phyloP scores from a whole-genome alignment of 2,329 filamentous ascomycete species.

The Pyricularia grisea region DNA sequence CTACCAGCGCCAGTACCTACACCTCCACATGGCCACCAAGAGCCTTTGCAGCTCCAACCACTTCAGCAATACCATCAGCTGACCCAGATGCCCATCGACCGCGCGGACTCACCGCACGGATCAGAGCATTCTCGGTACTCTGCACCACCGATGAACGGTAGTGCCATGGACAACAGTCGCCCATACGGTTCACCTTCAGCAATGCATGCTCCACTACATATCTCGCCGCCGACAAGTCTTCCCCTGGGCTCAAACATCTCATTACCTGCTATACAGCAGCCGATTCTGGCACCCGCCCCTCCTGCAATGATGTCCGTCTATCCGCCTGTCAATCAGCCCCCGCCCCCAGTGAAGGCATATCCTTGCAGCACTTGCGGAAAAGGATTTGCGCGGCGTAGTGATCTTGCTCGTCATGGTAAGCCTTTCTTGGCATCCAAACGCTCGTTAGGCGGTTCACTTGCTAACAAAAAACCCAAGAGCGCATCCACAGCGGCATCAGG shows the following conservation, averaged over 20 bases:
- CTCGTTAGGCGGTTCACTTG: neutral
- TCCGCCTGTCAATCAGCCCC: constrained; percentile 20
- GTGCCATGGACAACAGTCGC: constrained; percentile 30
- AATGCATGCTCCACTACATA: constrained; percentile 40
- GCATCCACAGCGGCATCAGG: constrained; percentile 85
- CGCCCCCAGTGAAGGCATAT: constrained; percentile 56
- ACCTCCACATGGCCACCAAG: constrained; percentile 5
- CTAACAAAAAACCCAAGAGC: constrained; percentile 49
- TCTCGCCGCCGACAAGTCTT: constrained; percentile 31
- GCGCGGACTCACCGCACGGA: constrained; percentile 48
- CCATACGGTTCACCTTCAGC: constrained; percentile 43
- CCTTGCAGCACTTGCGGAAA: constrained; percentile 86
- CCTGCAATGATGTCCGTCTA: constrained; percentile 22
- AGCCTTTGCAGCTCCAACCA: constrained; percentile 10
- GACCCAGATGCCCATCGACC: constrained; percentile 32
- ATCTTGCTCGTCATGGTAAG: constrained; percentile 89
- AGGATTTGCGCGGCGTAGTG: constrained; percentile 85
- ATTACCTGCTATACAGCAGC: constrained; percentile 3
- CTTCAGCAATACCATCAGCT: constrained; percentile 13
- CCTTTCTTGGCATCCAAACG: constrained; percentile 9
- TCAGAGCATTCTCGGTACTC: constrained; percentile 51
- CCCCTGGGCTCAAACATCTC: neutral
- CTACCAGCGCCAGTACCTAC: neutral
- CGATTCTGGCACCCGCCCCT: constrained; percentile 11
- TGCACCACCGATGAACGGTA: constrained; percentile 26